Conservation (phyloP, 345 rosid genomes). For the Crucihimalaya himalaica region DNA sequence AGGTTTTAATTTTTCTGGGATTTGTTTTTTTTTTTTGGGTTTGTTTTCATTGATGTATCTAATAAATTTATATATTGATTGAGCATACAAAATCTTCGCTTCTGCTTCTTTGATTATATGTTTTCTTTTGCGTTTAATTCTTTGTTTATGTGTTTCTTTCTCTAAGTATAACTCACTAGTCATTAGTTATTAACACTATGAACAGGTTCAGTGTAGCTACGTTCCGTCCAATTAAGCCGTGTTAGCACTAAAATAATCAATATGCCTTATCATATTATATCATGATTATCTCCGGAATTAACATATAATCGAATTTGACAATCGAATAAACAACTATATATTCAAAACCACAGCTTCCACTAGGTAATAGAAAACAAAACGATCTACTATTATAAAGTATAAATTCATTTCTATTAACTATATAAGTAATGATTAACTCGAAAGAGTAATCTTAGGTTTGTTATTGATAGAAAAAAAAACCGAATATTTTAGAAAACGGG, state of each 20-base stretch:
- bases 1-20: conserved; percentile 11
- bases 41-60: conserved; percentile 17
- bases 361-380: neutral
- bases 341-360: conserved; percentile 9
- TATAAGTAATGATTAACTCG: neutral
- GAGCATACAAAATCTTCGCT: neutral
- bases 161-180: neutral
- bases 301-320: neutral
- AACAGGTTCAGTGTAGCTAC: conserved; percentile 9
- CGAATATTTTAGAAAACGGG: neutral
- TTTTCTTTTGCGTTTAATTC: neutral
- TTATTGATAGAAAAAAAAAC: neutral
- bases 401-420: neutral
- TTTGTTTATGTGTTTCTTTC: neutral
- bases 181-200: neutral
- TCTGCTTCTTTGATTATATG: neutral
- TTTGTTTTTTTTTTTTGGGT: neutral
- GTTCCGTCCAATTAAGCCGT: conserved; percentile 4
- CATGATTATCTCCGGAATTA: neutral
- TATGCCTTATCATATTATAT: neutral
- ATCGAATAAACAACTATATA: conserved; percentile 2
- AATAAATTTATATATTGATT: conserved; percentile 23
- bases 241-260: conserved; percentile 3
- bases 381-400: neutral
- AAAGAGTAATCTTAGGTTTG: conserved; percentile 21